phyloP scores from a whole-genome alignment of 768 basidiomycete genomes.

The Panellus pusillus region DNA sequence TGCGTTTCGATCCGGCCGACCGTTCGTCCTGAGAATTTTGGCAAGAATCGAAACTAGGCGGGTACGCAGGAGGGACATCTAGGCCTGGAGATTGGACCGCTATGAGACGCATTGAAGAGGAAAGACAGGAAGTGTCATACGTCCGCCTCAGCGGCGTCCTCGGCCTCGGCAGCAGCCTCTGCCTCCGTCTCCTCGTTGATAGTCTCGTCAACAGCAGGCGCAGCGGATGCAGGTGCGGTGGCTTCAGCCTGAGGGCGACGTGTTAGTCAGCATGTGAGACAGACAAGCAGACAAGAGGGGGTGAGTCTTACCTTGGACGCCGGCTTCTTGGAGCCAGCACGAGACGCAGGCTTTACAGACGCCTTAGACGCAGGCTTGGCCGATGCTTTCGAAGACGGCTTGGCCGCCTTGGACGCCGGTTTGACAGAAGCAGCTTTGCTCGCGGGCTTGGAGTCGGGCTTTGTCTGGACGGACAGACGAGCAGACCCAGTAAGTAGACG shows the following conservation, averaged over 20 bases:
- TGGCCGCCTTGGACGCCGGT: conserved; percentile 41
- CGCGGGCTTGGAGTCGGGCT: conserved; percentile 38
- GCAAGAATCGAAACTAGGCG: background rate
- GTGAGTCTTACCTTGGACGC: conserved; percentile 19
- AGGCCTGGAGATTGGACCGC: background rate
- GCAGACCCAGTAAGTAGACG: conserved; percentile 5
- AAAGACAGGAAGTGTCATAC: background rate
- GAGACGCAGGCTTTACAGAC: conserved; percentile 52
- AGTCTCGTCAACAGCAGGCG: conserved; percentile 31
- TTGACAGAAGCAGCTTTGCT: conserved; percentile 36
- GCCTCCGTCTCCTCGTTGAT: conserved; percentile 44
- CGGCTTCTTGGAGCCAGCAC: conserved; percentile 62
- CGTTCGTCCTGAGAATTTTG: background rate
- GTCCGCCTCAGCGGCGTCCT: conserved; percentile 22
- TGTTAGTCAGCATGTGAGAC: conserved; percentile 11
- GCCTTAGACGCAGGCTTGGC: conserved; percentile 43
- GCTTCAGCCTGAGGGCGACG: conserved; percentile 29
- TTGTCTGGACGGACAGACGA: conserved; percentile 25
- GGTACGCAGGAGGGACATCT: background rate
- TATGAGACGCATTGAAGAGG: background rate
- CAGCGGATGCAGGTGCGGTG: conserved; percentile 27
- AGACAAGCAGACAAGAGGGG: background rate
- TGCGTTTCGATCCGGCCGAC: too few species aligned
- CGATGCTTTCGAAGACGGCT: conserved; percentile 39
- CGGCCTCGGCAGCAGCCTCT: conserved; percentile 32